Evolutionary conservation across 179 eudicot genomes (phyloP).

Genomic region (Silene vulgaris): DNA sequence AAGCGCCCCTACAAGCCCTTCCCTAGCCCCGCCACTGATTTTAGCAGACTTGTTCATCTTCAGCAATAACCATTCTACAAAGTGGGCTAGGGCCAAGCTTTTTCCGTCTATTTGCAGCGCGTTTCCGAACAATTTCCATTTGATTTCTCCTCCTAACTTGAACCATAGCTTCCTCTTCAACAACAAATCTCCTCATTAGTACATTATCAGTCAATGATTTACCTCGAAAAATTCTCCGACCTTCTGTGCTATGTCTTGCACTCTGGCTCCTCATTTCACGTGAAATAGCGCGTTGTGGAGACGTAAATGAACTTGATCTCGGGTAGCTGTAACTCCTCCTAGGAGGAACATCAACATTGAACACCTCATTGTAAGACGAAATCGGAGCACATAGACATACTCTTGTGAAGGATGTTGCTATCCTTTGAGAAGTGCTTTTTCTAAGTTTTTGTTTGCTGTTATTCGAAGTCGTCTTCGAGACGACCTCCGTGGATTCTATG

Average conservation of each 20-base stretch:
- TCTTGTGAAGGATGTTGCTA: constrained; percentile 69
- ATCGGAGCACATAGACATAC: constrained; percentile 85
- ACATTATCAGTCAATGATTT: constrained; percentile 78
- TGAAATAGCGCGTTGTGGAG: constrained; percentile 5
- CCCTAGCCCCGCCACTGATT: neutral
- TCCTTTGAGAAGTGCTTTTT: constrained; percentile 64
- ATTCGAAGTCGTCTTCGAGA: constrained; percentile 25
- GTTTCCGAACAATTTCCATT: constrained; percentile 71
- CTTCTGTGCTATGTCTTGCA: constrained; percentile 55
- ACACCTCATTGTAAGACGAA: constrained; percentile 73
- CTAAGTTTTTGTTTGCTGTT: constrained; percentile 46
- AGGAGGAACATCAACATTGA: constrained; percentile 58
- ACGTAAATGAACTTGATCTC: constrained; percentile 41
- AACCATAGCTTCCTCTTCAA: constrained; percentile 86
- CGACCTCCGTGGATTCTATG: constrained; percentile 37
- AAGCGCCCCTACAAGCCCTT: too few species aligned
- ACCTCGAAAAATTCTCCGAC: constrained; percentile 70
- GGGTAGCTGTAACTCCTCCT: constrained; percentile 82
- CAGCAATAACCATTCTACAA: constrained; percentile 66
- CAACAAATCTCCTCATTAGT: constrained; percentile 81
- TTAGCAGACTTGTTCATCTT: constrained; percentile 25
- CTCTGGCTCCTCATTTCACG: constrained; percentile 41
- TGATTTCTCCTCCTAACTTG: constrained; percentile 68
- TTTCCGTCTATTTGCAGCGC: constrained; percentile 54
- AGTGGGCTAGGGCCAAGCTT: constrained; percentile 83